These are phyloP conservation scores for Colletotrichum sidae DNA, from an alignment of 2,329 filamentous ascomycete species.

Conservation along the genomic window DNA sequence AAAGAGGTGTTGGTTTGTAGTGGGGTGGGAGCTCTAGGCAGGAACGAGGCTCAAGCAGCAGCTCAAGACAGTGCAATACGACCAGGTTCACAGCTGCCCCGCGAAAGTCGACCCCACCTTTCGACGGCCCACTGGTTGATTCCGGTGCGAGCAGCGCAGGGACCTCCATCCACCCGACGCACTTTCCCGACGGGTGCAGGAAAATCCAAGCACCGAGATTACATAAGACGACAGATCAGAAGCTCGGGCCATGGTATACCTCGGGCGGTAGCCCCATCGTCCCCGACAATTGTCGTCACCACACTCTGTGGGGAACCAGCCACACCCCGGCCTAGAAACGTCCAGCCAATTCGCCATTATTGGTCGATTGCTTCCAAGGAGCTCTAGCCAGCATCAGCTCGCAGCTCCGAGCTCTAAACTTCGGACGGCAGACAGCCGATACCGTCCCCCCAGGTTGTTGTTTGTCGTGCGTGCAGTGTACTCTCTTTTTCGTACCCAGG, in stretches of 20 bases:
- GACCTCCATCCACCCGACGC: background rate
- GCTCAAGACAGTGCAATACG: background rate
- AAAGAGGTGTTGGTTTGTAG: slow-evolving; percentile 27
- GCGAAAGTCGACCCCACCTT: slow-evolving; percentile 33
- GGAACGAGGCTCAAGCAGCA: slow-evolving; percentile 13
- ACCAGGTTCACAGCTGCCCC: slow-evolving; percentile 28
- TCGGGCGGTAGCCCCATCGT: slow-evolving; percentile 1
- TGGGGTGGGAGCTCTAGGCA: slow-evolving; percentile 36
- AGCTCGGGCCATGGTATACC: background rate
- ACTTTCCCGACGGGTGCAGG: background rate
- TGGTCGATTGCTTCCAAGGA: slow-evolving; percentile 12
- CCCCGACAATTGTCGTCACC: slow-evolving; percentile 35
- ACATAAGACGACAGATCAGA: background rate
- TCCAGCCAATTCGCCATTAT: slow-evolving; percentile 25
- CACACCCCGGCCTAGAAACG: slow-evolving; percentile 26
- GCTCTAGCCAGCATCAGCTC: slow-evolving; percentile 17
- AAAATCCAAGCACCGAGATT: slow-evolving; percentile 17
- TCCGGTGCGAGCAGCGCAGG: background rate
- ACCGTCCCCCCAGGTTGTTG: slow-evolving; percentile 7
- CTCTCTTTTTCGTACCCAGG: too few species aligned
- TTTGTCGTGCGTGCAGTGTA: slow-evolving; percentile 2
- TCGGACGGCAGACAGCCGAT: slow-evolving; percentile 33
- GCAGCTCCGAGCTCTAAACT: slow-evolving; percentile 37
- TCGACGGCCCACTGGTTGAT: slow-evolving; percentile 16
- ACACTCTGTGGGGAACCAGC: slow-evolving; percentile 26